phyloP scores from a whole-genome alignment of 2,329 filamentous ascomycete genomes.

The Monilinia vaccinii-corymbosi region DNA sequence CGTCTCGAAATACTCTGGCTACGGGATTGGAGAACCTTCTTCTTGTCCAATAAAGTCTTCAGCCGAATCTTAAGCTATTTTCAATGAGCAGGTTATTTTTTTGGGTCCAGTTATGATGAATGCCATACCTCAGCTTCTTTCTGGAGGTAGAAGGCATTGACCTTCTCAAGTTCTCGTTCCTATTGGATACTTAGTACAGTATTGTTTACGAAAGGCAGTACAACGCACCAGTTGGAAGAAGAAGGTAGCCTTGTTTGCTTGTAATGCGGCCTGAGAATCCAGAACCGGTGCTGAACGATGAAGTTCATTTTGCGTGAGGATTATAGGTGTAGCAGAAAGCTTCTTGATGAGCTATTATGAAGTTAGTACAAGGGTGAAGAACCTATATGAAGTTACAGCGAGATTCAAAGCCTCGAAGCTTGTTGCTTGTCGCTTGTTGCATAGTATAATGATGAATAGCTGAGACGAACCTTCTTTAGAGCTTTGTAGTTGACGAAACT shows the following conservation, averaged over 20 bases:
- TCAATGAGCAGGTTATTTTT: background rate
- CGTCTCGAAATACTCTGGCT: slow-evolving; percentile 69
- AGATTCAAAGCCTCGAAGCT: background rate
- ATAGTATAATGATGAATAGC: background rate
- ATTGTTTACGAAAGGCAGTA: slow-evolving; percentile 12
- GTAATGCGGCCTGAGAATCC: slow-evolving; percentile 81
- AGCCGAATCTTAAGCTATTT: slow-evolving; percentile 81
- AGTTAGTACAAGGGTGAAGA: slow-evolving; percentile 21
- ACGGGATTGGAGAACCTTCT: slow-evolving; percentile 78
- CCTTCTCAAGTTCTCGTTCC: slow-evolving; percentile 97
- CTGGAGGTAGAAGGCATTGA: slow-evolving; percentile 95
- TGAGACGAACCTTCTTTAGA: slow-evolving; percentile 74
- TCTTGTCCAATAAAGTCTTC: slow-evolving; percentile 89
- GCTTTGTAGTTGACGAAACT: slow-evolving; percentile 99
- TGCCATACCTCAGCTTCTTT: slow-evolving; percentile 86
- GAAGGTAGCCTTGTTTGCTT: slow-evolving; percentile 97
- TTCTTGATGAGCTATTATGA: slow-evolving; percentile 84
- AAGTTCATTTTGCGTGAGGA: slow-evolving; percentile 64
- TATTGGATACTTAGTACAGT: slow-evolving; percentile 40
- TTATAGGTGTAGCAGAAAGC: slow-evolving; percentile 81
- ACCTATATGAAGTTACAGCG: background rate
- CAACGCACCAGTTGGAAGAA: slow-evolving; percentile 85
- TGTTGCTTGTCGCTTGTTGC: slow-evolving; percentile 10
- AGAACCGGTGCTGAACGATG: slow-evolving; percentile 38
- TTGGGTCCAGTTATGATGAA: background rate